Conservation (phyloP, 176 grass and related monocot genomes). For the Triticum urartu region DNA sequence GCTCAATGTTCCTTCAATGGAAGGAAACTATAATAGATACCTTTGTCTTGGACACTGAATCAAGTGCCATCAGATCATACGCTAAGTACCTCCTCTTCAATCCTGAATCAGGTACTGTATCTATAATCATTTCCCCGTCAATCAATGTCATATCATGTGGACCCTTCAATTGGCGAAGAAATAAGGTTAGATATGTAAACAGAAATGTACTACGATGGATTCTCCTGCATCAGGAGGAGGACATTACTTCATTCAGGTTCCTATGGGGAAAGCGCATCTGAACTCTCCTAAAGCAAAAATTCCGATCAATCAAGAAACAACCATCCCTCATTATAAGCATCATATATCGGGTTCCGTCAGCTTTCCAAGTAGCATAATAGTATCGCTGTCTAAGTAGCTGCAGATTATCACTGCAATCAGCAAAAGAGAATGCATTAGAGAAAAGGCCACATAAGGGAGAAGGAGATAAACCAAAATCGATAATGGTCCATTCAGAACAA, state of each 20-base stretch:
- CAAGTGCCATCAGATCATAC: slow-evolving; percentile 92
- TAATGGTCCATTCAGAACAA: slow-evolving; percentile 1
- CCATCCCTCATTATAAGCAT: slow-evolving; percentile 91
- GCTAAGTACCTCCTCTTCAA: slow-evolving; percentile 88
- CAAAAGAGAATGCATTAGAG: slow-evolving; percentile 5
- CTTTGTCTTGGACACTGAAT: slow-evolving; percentile 64
- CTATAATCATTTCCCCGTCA: slow-evolving; percentile 99
- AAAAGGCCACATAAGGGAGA: background rate
- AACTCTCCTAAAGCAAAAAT: slow-evolving; percentile 92
- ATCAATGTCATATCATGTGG: slow-evolving; percentile 86
- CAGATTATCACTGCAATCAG: slow-evolving; percentile 77
- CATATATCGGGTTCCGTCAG: slow-evolving; percentile 99
- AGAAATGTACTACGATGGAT: slow-evolving; percentile 14
- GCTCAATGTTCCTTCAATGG: background rate
- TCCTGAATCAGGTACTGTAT: slow-evolving; percentile 80
- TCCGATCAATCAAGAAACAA: slow-evolving; percentile 90
- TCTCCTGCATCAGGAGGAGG: slow-evolving; percentile 20
- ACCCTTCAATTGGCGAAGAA: slow-evolving; percentile 48
- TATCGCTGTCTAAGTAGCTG: slow-evolving; percentile 97
- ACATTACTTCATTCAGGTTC: slow-evolving; percentile 66
- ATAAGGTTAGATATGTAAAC: slow-evolving; percentile 10
- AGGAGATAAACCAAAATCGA: background rate
- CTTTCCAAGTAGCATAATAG: slow-evolving; percentile 99
- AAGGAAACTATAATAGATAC: slow-evolving; percentile 8
- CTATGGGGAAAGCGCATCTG: slow-evolving; percentile 95